phyloP scores from a whole-genome alignment of 495 filamentous ascomycete genomes.

The Aspergillus ellipticus region DNA sequence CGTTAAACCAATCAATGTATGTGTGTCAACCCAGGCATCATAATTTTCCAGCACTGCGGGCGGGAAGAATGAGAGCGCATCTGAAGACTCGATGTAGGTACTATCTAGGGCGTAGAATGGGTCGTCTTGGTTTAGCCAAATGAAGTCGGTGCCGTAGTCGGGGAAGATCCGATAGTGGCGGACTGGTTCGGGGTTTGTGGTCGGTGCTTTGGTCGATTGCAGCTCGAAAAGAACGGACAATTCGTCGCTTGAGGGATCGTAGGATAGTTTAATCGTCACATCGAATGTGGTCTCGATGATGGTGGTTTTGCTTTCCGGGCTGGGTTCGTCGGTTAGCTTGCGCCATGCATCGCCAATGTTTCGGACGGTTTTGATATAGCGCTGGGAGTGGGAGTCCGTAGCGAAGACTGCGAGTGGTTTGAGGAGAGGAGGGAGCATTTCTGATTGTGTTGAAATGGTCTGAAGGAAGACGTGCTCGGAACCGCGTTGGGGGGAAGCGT shows the following conservation, averaged over 20 bases:
- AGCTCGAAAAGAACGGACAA: background rate
- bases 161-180: constrained; percentile 20
- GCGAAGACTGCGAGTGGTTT: constrained; percentile 17
- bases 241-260: background rate
- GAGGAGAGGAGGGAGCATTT: constrained; percentile 2
- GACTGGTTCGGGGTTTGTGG: background rate
- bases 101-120: too few species aligned
- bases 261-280: constrained; percentile 14
- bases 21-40: constrained; percentile 20
- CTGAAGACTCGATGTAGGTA: too few species aligned
- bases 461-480: too few species aligned
- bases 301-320: constrained; percentile 5
- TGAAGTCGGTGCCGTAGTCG: constrained; percentile 21
- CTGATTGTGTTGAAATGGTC: too few species aligned
- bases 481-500: too few species aligned
- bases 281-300: constrained; percentile 19
- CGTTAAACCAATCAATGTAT: constrained; percentile 13
- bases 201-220: too few species aligned
- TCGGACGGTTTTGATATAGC: constrained; percentile 15
- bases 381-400: constrained; percentile 13
- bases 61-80: constrained; percentile 11
- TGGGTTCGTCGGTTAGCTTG: constrained; percentile 9
- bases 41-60: constrained; percentile 13
- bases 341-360: constrained; percentile 19
- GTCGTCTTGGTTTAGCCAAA: constrained; percentile 15